These are phyloP conservation scores for Botrytis galanthina DNA, from an alignment of 2,329 filamentous ascomycete species.

Conservation along the genomic window DNA sequence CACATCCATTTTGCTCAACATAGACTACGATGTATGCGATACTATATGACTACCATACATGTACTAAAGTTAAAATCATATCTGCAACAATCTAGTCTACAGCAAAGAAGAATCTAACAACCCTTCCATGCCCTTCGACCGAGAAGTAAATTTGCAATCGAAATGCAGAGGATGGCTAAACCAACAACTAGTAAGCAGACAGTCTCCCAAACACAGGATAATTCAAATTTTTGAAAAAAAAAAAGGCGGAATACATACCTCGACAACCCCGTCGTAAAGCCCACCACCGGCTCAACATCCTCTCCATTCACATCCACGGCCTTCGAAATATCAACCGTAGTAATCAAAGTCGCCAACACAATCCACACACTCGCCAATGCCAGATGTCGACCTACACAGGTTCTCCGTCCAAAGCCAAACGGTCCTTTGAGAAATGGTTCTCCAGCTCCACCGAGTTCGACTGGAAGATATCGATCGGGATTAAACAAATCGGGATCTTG, in stretches of 20 bases:
- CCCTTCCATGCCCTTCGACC: neutral
- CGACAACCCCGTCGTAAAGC: constrained; percentile 27
- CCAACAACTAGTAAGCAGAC: neutral
- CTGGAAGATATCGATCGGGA: constrained; percentile 46
- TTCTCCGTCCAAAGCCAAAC: constrained; percentile 51
- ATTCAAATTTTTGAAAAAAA: too few species aligned
- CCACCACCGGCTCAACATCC: constrained; percentile 37
- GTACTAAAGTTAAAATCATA: neutral
- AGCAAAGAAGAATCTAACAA: neutral
- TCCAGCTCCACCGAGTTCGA: constrained; percentile 42
- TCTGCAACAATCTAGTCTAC: neutral
- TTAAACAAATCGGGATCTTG: constrained; percentile 45
- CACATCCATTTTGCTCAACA: too few species aligned
- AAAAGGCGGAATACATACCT: constrained; percentile 27
- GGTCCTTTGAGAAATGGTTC: constrained; percentile 48
- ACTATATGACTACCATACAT: too few species aligned
- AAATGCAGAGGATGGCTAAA: constrained; percentile 1
- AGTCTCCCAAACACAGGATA: neutral
- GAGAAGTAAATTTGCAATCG: neutral
- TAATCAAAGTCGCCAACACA: constrained; percentile 43
- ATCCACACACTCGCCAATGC: constrained; percentile 48
- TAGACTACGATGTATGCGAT: too few species aligned
- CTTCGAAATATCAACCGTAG: constrained; percentile 41
- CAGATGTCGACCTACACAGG: constrained; percentile 51
- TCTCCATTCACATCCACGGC: constrained; percentile 40